Percentiles rank a stretch among this genome's conserved stretches.
Conservation (phyloP, 495 filamentous ascomycete genomes). For the Neurospora tetraspora region DNA sequence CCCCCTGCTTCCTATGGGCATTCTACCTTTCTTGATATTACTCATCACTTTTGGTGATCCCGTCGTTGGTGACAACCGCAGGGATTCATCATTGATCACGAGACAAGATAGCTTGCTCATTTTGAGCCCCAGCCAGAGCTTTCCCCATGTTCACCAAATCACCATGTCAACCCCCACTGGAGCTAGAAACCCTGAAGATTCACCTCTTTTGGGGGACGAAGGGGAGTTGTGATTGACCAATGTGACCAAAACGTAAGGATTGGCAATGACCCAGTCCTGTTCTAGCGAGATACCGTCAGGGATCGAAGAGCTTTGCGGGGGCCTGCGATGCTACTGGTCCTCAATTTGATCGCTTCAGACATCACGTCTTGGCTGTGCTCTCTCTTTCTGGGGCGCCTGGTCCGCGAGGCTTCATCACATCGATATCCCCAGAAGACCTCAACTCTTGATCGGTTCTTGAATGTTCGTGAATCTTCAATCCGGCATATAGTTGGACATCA, state of each 20-base stretch:
- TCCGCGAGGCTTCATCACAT: neutral
- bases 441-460: neutral
- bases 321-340: neutral
- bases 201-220: neutral
- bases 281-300: neutral
- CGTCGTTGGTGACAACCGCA: neutral
- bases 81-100: neutral
- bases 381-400: neutral
- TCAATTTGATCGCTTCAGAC: neutral
- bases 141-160: neutral
- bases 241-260: neutral
- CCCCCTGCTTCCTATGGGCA: neutral
- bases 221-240: neutral
- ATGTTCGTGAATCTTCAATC: neutral
- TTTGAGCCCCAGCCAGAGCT: neutral
- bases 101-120: neutral
- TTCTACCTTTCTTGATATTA: neutral
- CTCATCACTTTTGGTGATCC: neutral
- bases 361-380: neutral
- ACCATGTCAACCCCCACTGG: neutral
- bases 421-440: neutral
- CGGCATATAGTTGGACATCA: neutral
- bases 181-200: neutral
- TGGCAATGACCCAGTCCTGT: neutral
- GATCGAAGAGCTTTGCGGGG: neutral